phyloP scores from a whole-genome alignment of 331 rosid genomes.

The Quercus phellos region DNA sequence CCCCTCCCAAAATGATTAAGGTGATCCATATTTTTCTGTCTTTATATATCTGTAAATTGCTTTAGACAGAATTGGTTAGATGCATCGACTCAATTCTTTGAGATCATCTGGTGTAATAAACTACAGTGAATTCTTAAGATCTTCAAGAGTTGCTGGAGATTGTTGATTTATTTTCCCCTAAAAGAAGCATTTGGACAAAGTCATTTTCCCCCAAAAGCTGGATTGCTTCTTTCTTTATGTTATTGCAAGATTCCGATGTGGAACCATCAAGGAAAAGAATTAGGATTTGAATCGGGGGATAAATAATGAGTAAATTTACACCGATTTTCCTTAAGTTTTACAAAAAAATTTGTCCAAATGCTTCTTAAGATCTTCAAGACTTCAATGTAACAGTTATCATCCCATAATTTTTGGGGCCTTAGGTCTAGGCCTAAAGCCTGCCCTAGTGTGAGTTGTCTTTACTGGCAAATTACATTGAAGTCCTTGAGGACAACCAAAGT shows the following conservation, averaged over 20 bases:
- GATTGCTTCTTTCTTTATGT: neutral
- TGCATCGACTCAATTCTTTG: neutral
- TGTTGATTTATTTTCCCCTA: neutral
- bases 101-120: neutral
- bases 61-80: neutral
- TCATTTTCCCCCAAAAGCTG: neutral
- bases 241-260: neutral
- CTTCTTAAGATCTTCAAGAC: too few species aligned
- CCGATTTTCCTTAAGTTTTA: too few species aligned
- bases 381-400: too few species aligned
- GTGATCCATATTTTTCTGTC: neutral
- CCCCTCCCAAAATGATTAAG: neutral
- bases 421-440: too few species aligned
- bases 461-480: too few species aligned
- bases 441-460: too few species aligned
- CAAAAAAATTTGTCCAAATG: too few species aligned
- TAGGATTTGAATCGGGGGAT: too few species aligned
- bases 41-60: neutral
- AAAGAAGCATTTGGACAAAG: too few species aligned
- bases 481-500: too few species aligned
- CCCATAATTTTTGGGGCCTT: too few species aligned
- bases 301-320: too few species aligned
- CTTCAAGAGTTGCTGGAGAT: neutral
- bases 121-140: neutral
- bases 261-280: neutral